Base-by-base conservation (phyloP, 768 basidiomycete species). In the Collybiopsis luxurians region DNA sequence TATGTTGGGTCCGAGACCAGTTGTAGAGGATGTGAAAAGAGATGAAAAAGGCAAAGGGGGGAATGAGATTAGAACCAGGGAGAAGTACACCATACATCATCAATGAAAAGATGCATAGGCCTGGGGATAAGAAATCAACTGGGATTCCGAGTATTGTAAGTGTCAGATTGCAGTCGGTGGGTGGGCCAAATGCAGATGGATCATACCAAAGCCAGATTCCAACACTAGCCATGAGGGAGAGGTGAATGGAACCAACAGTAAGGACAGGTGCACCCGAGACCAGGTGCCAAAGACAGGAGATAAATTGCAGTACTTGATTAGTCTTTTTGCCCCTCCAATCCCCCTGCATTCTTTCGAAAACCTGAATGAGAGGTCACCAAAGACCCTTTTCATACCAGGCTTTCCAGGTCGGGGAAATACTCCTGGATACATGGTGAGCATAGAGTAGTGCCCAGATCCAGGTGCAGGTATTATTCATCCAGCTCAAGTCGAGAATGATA, bases 131-230 rank as follows among this genome's bases (percentile, higher is more conserved):
- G 17, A 42, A 21, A 10, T 5, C 6, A 21, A 42, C 40, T 15
- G 15, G 4, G 17, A 9, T 42, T n/a, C 40, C 40, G 13, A 42
- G n/a, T 4, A 42, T 42, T 17, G 40, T 34, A 9, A 21, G 40
- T 9, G 19, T 4, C n/a, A 17, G 40, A 17, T 15, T 17, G 17
- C 15, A 42, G 40, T 9, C 17, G 15, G 13, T 42, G 17, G 56
- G 47, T 13, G n/a, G 45, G 27, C 59, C 49, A 38, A 64, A 66
- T 19, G 21, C 9, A 28, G 17, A 9, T 7, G 61, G 59, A 43
- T 62, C 3, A 39, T 28, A 34, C 64, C 64, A 66, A 3, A 66
- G 55, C 64, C 63, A 64, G 26, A 66, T 28, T 38, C 64, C 64
- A 28, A 66, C 21, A 38, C 49, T 61, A 13, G 57, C 57, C 63